Conservation (phyloP, 1,284 basidiomycete species). For the Cystobasidiaceae sp. region DNA sequence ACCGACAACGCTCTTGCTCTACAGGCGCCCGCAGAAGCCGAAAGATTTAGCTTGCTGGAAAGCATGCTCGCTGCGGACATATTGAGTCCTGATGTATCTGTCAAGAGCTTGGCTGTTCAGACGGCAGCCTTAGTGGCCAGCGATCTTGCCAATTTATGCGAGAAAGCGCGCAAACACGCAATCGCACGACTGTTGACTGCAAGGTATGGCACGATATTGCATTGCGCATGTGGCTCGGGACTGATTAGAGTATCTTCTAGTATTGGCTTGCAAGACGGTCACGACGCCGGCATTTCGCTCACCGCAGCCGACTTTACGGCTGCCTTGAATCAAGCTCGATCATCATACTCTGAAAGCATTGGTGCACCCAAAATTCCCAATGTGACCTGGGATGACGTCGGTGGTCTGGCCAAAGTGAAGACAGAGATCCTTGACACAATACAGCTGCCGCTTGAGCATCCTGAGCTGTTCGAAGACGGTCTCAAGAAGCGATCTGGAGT, state of each 20-base stretch:
- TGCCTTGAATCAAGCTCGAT: slow-evolving; percentile 70
- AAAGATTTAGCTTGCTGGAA: slow-evolving; percentile 62
- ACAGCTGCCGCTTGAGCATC: slow-evolving; percentile 88
- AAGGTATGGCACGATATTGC: neutral
- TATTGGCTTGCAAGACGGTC: slow-evolving; percentile 12
- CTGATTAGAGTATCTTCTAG: neutral
- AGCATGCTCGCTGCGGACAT: slow-evolving; percentile 52
- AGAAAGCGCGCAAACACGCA: slow-evolving; percentile 59
- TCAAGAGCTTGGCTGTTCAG: slow-evolving; percentile 69
- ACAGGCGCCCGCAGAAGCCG: slow-evolving; percentile 73
- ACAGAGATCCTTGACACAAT: slow-evolving; percentile 94
- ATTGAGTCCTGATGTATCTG: slow-evolving; percentile 72
- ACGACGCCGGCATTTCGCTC: slow-evolving; percentile 36
- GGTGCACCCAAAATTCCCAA: slow-evolving; percentile 95
- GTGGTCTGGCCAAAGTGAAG: slow-evolving; percentile 83
- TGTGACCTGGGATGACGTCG: slow-evolving; percentile 97
- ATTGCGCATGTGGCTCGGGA: neutral
- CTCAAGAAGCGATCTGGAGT: slow-evolving; percentile 89
- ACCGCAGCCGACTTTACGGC: slow-evolving; percentile 37
- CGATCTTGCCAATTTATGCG: slow-evolving; percentile 71
- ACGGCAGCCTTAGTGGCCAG: slow-evolving; percentile 85
- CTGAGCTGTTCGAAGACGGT: slow-evolving; percentile 86
- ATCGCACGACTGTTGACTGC: slow-evolving; percentile 52
- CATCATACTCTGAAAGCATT: slow-evolving; percentile 82
- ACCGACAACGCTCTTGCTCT: slow-evolving; percentile 1